These are phyloP conservation scores for Cicer pinnatifidum DNA, from an alignment of 306 rosid species.

Conservation along the genomic window DNA sequence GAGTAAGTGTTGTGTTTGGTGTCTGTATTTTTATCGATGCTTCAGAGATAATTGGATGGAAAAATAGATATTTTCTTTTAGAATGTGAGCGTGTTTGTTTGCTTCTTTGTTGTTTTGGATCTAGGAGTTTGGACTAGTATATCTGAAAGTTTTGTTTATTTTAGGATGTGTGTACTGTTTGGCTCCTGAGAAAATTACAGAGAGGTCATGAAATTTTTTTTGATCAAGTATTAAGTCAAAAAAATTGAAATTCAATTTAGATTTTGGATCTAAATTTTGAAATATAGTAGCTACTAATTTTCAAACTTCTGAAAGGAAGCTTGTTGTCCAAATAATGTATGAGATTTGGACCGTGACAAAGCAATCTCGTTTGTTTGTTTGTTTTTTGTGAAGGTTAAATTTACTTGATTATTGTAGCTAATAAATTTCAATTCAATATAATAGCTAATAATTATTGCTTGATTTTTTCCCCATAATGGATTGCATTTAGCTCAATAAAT, in stretches of 20 bases:
- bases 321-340: constrained; percentile 38
- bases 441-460: too few relatives aligned
- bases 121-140: constrained; percentile 18
- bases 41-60: neutral
- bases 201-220: constrained; percentile 20
- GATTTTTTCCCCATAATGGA: neutral
- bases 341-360: neutral
- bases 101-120: constrained; percentile 34
- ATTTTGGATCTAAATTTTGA: constrained; percentile 13
- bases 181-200: constrained; percentile 42
- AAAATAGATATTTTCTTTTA: neutral
- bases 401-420: too few relatives aligned
- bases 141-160: neutral
- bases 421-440: too few relatives aligned
- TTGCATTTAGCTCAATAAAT: constrained; percentile 24
- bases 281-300: neutral
- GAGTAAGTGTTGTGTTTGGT: too few relatives aligned
- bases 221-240: too few relatives aligned
- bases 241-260: neutral
- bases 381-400: neutral
- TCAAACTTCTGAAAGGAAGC: neutral
- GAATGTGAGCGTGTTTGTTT: neutral
- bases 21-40: too few relatives aligned
- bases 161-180: constrained; percentile 26
- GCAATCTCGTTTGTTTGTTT: constrained; percentile 9